Conservation (phyloP, 2,329 filamentous ascomycete species). For the Setomelanomma holmii region DNA sequence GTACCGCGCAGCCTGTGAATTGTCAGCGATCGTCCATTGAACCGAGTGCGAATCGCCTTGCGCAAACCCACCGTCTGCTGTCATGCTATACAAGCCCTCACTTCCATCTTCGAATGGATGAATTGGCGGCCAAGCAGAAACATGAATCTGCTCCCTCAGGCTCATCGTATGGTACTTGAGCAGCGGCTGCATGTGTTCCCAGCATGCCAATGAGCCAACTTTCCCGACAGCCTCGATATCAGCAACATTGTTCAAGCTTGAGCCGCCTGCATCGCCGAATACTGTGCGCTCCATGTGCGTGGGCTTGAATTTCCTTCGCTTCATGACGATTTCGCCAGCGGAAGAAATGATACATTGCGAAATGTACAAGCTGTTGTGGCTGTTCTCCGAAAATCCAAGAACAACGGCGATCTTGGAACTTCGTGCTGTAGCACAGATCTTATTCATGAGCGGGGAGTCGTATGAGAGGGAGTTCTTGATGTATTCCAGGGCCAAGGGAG, state of each 20-base stretch:
- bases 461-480: conserved; percentile 54
- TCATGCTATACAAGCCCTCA: conserved; percentile 48
- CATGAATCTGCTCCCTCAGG: conserved; percentile 50
- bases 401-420: conserved; percentile 45
- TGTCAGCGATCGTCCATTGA: neutral
- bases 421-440: conserved; percentile 48
- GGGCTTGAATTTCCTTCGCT: conserved; percentile 52
- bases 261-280: conserved; percentile 50
- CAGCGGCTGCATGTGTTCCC: conserved; percentile 53
- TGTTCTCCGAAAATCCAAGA: conserved; percentile 51
- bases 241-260: conserved; percentile 46
- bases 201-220: conserved; percentile 45
- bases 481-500: conserved; percentile 50
- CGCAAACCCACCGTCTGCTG: conserved; percentile 36
- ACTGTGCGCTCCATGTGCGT: conserved; percentile 55
- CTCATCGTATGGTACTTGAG: conserved; percentile 52
- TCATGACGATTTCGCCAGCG: conserved; percentile 45
- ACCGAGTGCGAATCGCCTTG: too few relatives aligned
- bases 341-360: conserved; percentile 48
- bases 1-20: conserved; percentile 26
- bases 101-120: conserved; percentile 36
- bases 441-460: conserved; percentile 53
- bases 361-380: conserved; percentile 50
- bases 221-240: conserved; percentile 38
- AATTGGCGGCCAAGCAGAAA: conserved; percentile 52